A percentile compares a stretch with the other conserved stretches of the same genome.
These are phyloP conservation scores for Didymella lethalis DNA, from an alignment of 2,329 filamentous ascomycete genomes.

Conservation along the genomic window DNA sequence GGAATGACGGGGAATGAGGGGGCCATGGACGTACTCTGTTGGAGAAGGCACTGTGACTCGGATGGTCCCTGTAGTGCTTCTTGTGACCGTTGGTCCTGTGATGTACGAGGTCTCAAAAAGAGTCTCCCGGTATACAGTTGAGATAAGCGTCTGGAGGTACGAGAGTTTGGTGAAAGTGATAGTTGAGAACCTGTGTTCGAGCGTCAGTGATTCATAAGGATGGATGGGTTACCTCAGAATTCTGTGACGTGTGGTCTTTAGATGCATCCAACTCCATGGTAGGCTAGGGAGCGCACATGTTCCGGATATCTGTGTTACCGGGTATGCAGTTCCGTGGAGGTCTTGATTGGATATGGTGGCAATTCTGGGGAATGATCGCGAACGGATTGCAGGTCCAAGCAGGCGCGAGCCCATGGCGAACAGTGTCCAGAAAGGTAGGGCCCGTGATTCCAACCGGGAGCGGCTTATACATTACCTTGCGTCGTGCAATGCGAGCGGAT, in stretches of 20 bases:
- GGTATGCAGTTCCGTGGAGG: background rate
- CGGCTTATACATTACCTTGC: background rate
- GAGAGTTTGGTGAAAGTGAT: background rate
- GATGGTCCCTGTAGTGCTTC: background rate
- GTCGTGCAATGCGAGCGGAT: background rate
- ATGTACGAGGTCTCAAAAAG: constrained; percentile 2
- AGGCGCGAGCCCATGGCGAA: background rate
- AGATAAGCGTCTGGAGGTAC: background rate
- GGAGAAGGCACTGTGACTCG: background rate
- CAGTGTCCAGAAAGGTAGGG: background rate
- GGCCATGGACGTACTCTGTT: background rate
- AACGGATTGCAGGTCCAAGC: background rate
- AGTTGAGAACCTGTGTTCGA: background rate
- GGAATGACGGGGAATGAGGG: too few relatives aligned
- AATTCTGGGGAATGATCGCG: background rate
- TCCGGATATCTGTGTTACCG: background rate
- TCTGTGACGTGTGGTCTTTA: background rate
- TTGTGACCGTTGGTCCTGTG: constrained; percentile 4
- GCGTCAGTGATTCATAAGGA: constrained; percentile 1
- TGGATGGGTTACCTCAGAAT: background rate
- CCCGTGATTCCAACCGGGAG: background rate
- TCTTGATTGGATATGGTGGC: background rate
- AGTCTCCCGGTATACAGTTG: background rate
- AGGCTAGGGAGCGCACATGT: too few relatives aligned
- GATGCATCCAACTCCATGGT: background rate